Evolutionary conservation across 1,284 basidiomycete species (phyloP).

Genomic region (Agaricales sp.): DNA sequence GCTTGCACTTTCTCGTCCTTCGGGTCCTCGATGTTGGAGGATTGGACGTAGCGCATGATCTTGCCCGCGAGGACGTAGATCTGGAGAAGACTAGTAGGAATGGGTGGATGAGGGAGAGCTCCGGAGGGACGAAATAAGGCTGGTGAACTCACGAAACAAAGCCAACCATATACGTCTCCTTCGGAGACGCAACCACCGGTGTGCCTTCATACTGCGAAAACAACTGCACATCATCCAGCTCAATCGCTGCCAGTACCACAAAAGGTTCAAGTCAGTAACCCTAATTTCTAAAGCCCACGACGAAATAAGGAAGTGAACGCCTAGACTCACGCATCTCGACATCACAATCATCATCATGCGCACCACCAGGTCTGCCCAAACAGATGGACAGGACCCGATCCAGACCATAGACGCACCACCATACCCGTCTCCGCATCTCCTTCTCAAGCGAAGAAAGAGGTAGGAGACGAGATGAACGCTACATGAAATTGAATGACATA

Average conservation of each 20-base stretch:
- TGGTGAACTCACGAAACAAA: constrained; percentile 11
- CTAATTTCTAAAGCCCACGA: constrained; percentile 10
- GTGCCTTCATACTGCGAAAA: background rate
- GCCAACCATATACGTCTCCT: constrained; percentile 12
- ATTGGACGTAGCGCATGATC: constrained; percentile 13
- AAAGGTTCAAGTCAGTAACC: constrained; percentile 7
- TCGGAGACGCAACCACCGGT: background rate
- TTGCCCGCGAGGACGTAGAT: constrained; percentile 14
- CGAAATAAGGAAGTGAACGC: background rate
- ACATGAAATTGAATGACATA: background rate
- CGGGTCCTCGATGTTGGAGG: constrained; percentile 10
- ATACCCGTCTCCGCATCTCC: constrained; percentile 13
- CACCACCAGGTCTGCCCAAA: constrained; percentile 12
- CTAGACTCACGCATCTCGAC: constrained; percentile 11
- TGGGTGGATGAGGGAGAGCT: background rate
- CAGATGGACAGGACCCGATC: constrained; percentile 13
- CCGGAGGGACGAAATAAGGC: background rate
- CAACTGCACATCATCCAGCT: background rate
- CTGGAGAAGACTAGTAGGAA: constrained; percentile 8
- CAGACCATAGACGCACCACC: constrained; percentile 15
- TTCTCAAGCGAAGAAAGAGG: constrained; percentile 11
- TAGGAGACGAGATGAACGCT: constrained; percentile 10
- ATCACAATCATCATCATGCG: constrained; percentile 14
- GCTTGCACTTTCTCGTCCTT: constrained; percentile 6
- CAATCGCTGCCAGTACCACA: constrained; percentile 5